phyloP scores from a whole-genome alignment of 805 yeast genomes.

The Zygotorulaspora sp. region DNA sequence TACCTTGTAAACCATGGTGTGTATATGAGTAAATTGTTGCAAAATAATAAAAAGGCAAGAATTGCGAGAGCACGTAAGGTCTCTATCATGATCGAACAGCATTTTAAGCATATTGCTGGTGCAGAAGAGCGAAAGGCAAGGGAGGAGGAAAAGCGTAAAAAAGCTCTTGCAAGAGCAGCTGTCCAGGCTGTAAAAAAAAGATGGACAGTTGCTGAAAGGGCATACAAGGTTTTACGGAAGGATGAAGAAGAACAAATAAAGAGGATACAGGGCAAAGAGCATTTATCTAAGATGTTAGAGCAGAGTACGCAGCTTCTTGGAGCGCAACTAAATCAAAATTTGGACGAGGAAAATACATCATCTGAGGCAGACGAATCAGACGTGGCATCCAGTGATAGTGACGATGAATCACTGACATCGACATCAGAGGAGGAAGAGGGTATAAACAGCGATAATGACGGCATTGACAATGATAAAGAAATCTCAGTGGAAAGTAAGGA shows the following conservation, averaged over 20 bases:
- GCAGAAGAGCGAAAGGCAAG: conserved; percentile 78
- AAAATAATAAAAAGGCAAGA: conserved; percentile 59
- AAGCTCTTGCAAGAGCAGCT: conserved; percentile 71
- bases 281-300: conserved; percentile 79
- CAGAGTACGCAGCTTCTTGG: conserved; percentile 87
- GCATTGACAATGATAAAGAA: conserved; percentile 8
- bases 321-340: conserved; percentile 59
- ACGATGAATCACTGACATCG: conserved; percentile 14
- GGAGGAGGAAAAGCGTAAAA: conserved; percentile 67
- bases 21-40: conserved; percentile 62
- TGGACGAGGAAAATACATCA: conserved; percentile 24
- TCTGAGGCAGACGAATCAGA: conserved; percentile 7
- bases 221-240: conserved; percentile 64
- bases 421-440: conserved; percentile 13
- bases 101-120: conserved; percentile 80
- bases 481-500: conserved; percentile 3
- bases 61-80: conserved; percentile 65
- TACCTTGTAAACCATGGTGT: conserved; percentile 73
- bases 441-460: conserved; percentile 14
- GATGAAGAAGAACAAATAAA: conserved; percentile 76
- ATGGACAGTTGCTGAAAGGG: conserved; percentile 88
- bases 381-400: conserved; percentile 17
- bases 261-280: conserved; percentile 77
- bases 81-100: conserved; percentile 77
- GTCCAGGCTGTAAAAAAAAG: conserved; percentile 81